These are phyloP conservation scores for Saccharomycopsis javanensis DNA, from an alignment of 805 yeast species.

Conservation along the genomic window DNA sequence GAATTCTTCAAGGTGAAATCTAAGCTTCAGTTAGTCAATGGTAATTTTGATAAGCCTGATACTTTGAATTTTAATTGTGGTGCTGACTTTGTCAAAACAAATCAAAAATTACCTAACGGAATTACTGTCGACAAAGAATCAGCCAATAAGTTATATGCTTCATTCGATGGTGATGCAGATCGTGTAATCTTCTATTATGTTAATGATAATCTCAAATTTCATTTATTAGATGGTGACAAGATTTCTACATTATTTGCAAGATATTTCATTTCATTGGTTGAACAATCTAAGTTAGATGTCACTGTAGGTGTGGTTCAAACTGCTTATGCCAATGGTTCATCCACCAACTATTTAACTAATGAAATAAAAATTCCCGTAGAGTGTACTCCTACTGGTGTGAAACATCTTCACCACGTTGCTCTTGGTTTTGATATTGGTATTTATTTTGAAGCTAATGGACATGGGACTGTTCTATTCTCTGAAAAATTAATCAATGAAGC, in stretches of 20 bases:
- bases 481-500: conserved; percentile 35
- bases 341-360: conserved; percentile 61
- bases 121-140: conserved; percentile 29
- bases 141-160: conserved; percentile 50
- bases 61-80: conserved; percentile 75
- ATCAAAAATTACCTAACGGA: conserved; percentile 66
- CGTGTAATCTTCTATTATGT: conserved; percentile 74
- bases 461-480: conserved; percentile 87
- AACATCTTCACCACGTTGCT: conserved; percentile 84
- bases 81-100: conserved; percentile 91
- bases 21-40: conserved; percentile 42
- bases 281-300: conserved; percentile 33
- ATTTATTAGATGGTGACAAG: conserved; percentile 84
- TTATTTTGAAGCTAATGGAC: conserved; percentile 98
- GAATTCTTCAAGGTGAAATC: conserved; percentile 31
- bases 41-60: conserved; percentile 41
- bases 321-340: conserved; percentile 93
- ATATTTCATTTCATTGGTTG: conserved; percentile 45
- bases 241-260: conserved; percentile 77
- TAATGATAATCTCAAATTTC: conserved; percentile 32
- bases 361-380: conserved; percentile 64
- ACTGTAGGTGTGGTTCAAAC: conserved; percentile 87
- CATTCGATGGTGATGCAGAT: conserved; percentile 97
- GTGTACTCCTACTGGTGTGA: conserved; percentile 93
- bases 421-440: conserved; percentile 80